Conservation (phyloP, 2,329 filamentous ascomycete genomes). For the Magnaporthales sp. region DNA sequence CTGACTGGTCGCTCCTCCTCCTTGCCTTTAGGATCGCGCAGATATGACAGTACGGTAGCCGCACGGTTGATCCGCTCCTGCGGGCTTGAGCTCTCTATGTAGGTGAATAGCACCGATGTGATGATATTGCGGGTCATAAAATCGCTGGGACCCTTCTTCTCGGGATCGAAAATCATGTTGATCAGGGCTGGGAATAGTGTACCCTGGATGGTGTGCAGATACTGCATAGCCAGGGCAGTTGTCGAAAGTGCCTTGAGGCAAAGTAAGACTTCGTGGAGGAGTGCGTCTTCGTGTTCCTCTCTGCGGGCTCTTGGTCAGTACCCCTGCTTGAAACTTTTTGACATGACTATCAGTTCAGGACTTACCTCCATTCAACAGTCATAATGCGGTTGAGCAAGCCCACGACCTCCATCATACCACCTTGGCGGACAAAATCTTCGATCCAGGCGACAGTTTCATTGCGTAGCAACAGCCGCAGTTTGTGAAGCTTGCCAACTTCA, state of each 20-base stretch:
- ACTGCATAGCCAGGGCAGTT: slow-evolving; percentile 74
- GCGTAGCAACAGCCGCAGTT: slow-evolving; percentile 76
- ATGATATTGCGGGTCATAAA: slow-evolving; percentile 90
- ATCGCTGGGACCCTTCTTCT: slow-evolving; percentile 94
- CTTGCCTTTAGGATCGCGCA: slow-evolving; percentile 69
- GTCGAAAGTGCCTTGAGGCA: slow-evolving; percentile 94
- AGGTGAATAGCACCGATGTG: slow-evolving; percentile 80
- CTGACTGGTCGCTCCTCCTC: slow-evolving; percentile 69
- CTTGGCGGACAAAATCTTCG: slow-evolving; percentile 79
- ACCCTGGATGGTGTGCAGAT: slow-evolving; percentile 69
- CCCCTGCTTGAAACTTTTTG: not conserved
- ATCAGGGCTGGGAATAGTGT: slow-evolving; percentile 81
- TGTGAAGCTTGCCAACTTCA: slow-evolving; percentile 92
- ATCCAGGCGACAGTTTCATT: slow-evolving; percentile 97
- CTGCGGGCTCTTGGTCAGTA: slow-evolving; percentile 29
- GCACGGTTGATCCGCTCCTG: slow-evolving; percentile 61
- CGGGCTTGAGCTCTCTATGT: slow-evolving; percentile 61
- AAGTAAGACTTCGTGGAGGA: slow-evolving; percentile 85
- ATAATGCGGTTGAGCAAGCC: slow-evolving; percentile 83
- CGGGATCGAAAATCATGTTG: slow-evolving; percentile 90
- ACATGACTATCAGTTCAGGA: slow-evolving; percentile 11
- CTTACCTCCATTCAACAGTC: slow-evolving; percentile 89
- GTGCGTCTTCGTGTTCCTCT: slow-evolving; percentile 90
- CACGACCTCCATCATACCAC: slow-evolving; percentile 89
- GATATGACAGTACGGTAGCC: slow-evolving; percentile 64